A percentile compares a stretch with the other conserved stretches of the same genome.
Conservation (phyloP, 352 stramenopile genomes). For the Globisporangium radiosum region DNA sequence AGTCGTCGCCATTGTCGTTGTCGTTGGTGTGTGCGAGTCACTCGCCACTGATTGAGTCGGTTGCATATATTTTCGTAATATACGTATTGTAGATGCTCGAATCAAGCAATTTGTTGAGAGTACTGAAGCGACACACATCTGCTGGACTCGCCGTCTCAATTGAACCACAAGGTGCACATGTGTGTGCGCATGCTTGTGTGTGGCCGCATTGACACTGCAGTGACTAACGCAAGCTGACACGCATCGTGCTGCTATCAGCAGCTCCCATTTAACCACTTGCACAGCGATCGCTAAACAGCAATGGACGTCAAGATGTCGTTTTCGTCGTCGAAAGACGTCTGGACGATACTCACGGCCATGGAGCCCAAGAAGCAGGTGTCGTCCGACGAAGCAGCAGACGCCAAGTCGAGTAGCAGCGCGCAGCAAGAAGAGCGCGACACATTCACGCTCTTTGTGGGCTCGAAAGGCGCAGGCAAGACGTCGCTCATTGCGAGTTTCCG, state of each 20-base stretch:
- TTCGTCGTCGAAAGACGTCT: conserved; percentile 62
- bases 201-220: not conserved
- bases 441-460: conserved; percentile 63
- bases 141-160: conserved; percentile 6
- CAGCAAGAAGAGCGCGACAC: conserved; percentile 53
- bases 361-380: conserved; percentile 23
- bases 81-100: not conserved
- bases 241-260: too few relatives aligned
- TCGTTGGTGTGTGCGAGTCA: not conserved
- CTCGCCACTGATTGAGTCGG: not conserved
- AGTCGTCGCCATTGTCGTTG: not conserved
- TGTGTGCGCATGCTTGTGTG: not conserved
- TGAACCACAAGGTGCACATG: not conserved
- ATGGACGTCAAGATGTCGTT: conserved; percentile 13
- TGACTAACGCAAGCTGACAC: not conserved
- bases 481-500: conserved; percentile 66
- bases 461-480: conserved; percentile 72
- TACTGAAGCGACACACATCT: conserved; percentile 5
- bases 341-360: conserved; percentile 53
- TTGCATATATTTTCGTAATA: not conserved
- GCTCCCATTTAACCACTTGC: too few relatives aligned
- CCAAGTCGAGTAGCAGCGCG: conserved; percentile 8
- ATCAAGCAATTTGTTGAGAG: not conserved
- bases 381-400: conserved; percentile 15
- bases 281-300: not conserved